Conservation (phyloP, 169 alveolate species). For the Plasmodium vivax region DNA sequence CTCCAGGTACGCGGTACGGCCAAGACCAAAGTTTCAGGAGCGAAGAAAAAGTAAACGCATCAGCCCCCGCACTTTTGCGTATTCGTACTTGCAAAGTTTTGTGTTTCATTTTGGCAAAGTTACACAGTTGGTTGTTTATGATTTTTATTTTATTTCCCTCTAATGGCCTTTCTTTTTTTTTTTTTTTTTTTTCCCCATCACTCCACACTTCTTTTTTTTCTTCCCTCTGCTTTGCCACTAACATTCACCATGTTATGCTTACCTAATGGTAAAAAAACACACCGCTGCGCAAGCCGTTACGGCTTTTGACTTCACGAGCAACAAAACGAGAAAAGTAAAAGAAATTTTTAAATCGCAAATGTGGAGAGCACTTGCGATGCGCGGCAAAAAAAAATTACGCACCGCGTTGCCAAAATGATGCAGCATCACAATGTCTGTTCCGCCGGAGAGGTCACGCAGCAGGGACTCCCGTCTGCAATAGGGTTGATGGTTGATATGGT, state of each 20-base stretch:
- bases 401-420: background rate
- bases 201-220: background rate
- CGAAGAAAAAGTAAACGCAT: slow-evolving; percentile 70
- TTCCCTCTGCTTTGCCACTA: background rate
- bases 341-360: background rate
- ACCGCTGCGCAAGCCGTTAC: background rate
- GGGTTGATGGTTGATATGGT: background rate
- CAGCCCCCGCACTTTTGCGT: background rate
- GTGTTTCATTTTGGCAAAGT: background rate
- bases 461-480: background rate
- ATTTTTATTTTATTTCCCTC: background rate
- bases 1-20: slow-evolving; percentile 81
- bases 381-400: background rate
- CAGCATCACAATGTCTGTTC: background rate
- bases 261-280: background rate
- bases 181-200: background rate
- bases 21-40: slow-evolving; percentile 82
- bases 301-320: background rate
- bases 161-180: background rate
- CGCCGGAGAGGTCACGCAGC: background rate
- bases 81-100: background rate
- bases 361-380: background rate
- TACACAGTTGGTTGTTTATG: background rate
- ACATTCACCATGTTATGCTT: background rate
- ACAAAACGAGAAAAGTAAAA: background rate